These are phyloP conservation scores for Metarhizium album DNA, from an alignment of 2,329 filamentous ascomycete genomes.

Conservation along the genomic window DNA sequence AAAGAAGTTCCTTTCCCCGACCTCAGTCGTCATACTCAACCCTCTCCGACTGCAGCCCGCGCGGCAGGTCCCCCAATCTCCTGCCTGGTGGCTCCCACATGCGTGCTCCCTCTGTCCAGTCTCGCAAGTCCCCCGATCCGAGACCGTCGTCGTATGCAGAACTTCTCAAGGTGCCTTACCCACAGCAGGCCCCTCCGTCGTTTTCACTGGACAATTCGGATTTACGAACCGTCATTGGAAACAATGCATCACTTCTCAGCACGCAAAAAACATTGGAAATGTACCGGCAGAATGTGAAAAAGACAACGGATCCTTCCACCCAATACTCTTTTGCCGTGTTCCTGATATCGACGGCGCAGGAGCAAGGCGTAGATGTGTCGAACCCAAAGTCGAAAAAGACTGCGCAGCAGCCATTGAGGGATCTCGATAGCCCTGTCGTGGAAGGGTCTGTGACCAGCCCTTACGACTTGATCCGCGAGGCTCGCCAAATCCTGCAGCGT, in stretches of 20 bases:
- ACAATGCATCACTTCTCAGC: slow-evolving; percentile 82
- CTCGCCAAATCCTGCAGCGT: slow-evolving; percentile 77
- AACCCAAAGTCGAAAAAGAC: slow-evolving; percentile 32
- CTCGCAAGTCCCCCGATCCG: slow-evolving; percentile 44
- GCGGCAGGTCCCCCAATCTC: slow-evolving; percentile 49
- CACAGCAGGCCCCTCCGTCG: slow-evolving; percentile 60
- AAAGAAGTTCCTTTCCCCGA: slow-evolving; percentile 50
- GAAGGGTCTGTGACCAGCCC: slow-evolving; percentile 41
- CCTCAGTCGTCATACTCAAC: slow-evolving; percentile 69
- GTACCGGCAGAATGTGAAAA: slow-evolving; percentile 95
- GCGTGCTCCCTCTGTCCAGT: slow-evolving; percentile 37
- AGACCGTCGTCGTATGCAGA: slow-evolving; percentile 46
- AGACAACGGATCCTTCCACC: slow-evolving; percentile 80
- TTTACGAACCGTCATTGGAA: slow-evolving; percentile 68
- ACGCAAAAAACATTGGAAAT: slow-evolving; percentile 92
- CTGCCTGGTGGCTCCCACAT: slow-evolving; percentile 30
- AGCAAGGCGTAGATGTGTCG: slow-evolving; percentile 51
- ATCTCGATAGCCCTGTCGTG: slow-evolving; percentile 34
- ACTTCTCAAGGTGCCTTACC: slow-evolving; percentile 60
- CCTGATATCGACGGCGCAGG: slow-evolving; percentile 79
- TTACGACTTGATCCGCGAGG: slow-evolving; percentile 69
- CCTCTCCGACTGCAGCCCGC: slow-evolving; percentile 55
- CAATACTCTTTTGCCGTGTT: slow-evolving; percentile 97
- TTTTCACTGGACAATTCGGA: slow-evolving; percentile 69
- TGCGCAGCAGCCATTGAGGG: slow-evolving; percentile 35